phyloP scores from a whole-genome alignment of 768 basidiomycete genomes.

The Phlegmacium glaucopus region DNA sequence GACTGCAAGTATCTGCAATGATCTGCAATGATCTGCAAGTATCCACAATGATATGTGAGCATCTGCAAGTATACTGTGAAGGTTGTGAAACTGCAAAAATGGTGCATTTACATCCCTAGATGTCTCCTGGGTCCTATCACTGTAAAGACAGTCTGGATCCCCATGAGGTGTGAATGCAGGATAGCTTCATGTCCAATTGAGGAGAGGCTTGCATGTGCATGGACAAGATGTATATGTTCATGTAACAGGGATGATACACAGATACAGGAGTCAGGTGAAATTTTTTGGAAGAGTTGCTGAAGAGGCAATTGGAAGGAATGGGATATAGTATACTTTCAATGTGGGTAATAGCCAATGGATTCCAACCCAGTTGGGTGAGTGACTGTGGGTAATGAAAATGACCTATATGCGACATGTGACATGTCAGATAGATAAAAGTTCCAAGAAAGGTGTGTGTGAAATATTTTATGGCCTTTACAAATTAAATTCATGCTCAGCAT shows the following conservation, averaged over 20 bases:
- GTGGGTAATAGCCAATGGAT: conserved; percentile 84
- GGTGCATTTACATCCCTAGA: too few species aligned
- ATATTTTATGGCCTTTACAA: conserved; percentile 79
- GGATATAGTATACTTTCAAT: conserved; percentile 94
- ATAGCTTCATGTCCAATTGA: conserved; percentile 92
- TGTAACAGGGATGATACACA: conserved; percentile 85
- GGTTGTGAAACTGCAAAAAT: too few species aligned
- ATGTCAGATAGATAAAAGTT: too few species aligned
- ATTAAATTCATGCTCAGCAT: conserved; percentile 85
- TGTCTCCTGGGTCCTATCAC: too few species aligned
- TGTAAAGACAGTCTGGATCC: conserved; percentile 89
- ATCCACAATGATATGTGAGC: too few species aligned
- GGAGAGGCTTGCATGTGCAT: conserved; percentile 89
- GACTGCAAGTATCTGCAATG: too few species aligned
- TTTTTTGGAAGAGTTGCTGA: conserved; percentile 95
- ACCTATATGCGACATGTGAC: too few species aligned
- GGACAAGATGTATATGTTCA: conserved; percentile 83
- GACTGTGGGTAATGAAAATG: conserved; percentile 91
- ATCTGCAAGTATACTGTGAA: too few species aligned
- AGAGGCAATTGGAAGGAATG: conserved; percentile 83
- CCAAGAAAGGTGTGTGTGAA: conserved; percentile 10
- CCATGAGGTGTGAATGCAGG: conserved; percentile 82
- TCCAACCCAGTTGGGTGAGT: conserved; percentile 81
- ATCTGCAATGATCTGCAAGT: too few species aligned
- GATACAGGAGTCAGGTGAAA: conserved; percentile 87